These are phyloP conservation scores for Coleophoma cylindrospora DNA, from an alignment of 2,329 filamentous ascomycete genomes.

Conservation along the genomic window DNA sequence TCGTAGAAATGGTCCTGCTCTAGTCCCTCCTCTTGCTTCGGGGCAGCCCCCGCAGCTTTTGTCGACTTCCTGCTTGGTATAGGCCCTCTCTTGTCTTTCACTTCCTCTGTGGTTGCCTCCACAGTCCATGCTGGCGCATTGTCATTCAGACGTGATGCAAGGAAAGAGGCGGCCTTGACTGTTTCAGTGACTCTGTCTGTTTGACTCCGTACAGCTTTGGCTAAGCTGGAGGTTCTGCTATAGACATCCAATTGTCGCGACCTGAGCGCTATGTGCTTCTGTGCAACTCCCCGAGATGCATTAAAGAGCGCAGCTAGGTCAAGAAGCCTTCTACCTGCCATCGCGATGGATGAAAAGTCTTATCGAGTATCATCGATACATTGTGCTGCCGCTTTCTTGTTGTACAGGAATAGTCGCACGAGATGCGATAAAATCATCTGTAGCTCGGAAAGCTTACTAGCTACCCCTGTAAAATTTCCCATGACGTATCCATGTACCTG, in stretches of 20 bases:
- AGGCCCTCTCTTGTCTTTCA: conserved; percentile 13
- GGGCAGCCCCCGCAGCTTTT: conserved; percentile 15
- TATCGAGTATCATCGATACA: conserved; percentile 11
- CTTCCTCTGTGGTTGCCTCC: conserved; percentile 9
- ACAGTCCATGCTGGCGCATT: conserved; percentile 21
- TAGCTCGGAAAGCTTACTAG: not conserved
- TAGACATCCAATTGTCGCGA: conserved; percentile 56
- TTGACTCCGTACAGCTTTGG: conserved; percentile 56
- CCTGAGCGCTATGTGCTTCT: conserved; percentile 55
- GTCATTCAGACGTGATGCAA: conserved; percentile 54
- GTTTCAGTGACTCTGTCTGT: conserved; percentile 57
- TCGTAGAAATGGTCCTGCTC: conserved; percentile 47
- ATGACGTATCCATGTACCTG: not conserved
- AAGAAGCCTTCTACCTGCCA: conserved; percentile 59
- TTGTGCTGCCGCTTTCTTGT: conserved; percentile 2
- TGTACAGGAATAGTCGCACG: not conserved
- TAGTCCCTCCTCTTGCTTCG: conserved; percentile 29
- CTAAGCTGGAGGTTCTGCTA: conserved; percentile 58
- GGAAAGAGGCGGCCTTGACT: conserved; percentile 52
- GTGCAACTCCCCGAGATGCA: conserved; percentile 63
- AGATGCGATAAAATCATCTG: not conserved
- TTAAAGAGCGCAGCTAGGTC: conserved; percentile 67
- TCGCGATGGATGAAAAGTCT: conserved; percentile 18
- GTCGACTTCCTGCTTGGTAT: conserved; percentile 23
- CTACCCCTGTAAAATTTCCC: not conserved